Conservation (phyloP, 1,284 basidiomycete species). For the Papiliotrema laurentii region DNA sequence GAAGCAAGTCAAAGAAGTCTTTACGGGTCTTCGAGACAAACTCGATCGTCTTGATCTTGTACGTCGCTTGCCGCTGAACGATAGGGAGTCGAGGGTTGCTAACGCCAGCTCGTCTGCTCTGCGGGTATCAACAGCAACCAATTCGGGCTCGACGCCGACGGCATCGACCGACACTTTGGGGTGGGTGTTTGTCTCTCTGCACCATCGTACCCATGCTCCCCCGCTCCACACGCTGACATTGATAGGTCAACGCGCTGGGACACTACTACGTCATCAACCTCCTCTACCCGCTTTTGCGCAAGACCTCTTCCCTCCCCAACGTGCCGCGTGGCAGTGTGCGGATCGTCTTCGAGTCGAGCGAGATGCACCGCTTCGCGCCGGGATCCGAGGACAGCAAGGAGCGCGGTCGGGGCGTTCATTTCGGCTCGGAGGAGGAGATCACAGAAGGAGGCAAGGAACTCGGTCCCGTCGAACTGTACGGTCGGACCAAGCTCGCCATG, state of each 20-base stretch:
- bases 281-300: constrained; percentile 50
- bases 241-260: constrained; percentile 48
- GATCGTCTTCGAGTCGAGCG: constrained; percentile 50
- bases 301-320: constrained; percentile 40
- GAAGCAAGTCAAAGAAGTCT: constrained; percentile 48
- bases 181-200: constrained; percentile 9
- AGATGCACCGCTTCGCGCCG: constrained; percentile 49
- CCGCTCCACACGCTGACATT: no score
- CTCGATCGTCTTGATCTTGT: constrained; percentile 51
- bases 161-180: constrained; percentile 49
- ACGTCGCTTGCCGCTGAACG: constrained; percentile 16
- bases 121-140: constrained; percentile 51
- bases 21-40: constrained; percentile 39
- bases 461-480: constrained; percentile 47
- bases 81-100: neutral
- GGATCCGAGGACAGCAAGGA: constrained; percentile 19
- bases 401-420: constrained; percentile 34
- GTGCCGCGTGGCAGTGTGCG: constrained; percentile 37
- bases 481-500: constrained; percentile 51
- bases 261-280: constrained; percentile 53
- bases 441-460: constrained; percentile 40
- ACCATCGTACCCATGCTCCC: neutral
- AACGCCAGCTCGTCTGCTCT: constrained; percentile 46
- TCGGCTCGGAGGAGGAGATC: constrained; percentile 49
- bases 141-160: constrained; percentile 48